Evolutionary conservation across 1,139 yeast genomes (phyloP).

Genomic region (Suhomyces taliae): DNA sequence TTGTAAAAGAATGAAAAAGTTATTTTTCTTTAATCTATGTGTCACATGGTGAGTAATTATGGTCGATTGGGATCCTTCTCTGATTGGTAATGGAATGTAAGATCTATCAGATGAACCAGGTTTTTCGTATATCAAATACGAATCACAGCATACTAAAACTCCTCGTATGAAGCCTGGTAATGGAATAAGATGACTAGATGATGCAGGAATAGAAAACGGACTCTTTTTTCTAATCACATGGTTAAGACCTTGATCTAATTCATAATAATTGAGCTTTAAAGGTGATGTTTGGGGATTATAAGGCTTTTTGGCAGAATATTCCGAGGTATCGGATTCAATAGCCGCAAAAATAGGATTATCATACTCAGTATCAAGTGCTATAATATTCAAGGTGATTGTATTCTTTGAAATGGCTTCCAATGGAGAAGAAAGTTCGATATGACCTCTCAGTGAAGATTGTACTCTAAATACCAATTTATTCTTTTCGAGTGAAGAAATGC

Average conservation of each 20-base stretch:
- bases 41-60: slow-evolving; percentile 57
- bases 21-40: slow-evolving; percentile 59
- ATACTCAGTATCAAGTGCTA: slow-evolving; percentile 70
- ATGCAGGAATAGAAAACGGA: slow-evolving; percentile 29
- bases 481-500: slow-evolving; percentile 72
- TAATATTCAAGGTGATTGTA: slow-evolving; percentile 52
- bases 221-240: slow-evolving; percentile 57
- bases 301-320: slow-evolving; percentile 17
- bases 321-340: slow-evolving; percentile 61
- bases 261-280: slow-evolving; percentile 59
- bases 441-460: slow-evolving; percentile 42
- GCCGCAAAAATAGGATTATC: slow-evolving; percentile 85
- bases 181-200: slow-evolving; percentile 34
- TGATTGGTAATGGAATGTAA: slow-evolving; percentile 45
- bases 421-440: slow-evolving; percentile 64
- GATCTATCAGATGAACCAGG: slow-evolving; percentile 11
- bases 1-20: slow-evolving; percentile 74
- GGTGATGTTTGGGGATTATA: slow-evolving; percentile 16
- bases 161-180: slow-evolving; percentile 39
- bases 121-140: slow-evolving; percentile 28
- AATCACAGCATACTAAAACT: slow-evolving; percentile 39
- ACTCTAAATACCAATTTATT: slow-evolving; percentile 62
- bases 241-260: slow-evolving; percentile 82
- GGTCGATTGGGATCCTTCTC: slow-evolving; percentile 30
- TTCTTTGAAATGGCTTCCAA: slow-evolving; percentile 61